These are phyloP conservation scores for Yamadazyma dushanensis DNA, from an alignment of 1,139 yeast genomes.

Conservation along the genomic window DNA sequence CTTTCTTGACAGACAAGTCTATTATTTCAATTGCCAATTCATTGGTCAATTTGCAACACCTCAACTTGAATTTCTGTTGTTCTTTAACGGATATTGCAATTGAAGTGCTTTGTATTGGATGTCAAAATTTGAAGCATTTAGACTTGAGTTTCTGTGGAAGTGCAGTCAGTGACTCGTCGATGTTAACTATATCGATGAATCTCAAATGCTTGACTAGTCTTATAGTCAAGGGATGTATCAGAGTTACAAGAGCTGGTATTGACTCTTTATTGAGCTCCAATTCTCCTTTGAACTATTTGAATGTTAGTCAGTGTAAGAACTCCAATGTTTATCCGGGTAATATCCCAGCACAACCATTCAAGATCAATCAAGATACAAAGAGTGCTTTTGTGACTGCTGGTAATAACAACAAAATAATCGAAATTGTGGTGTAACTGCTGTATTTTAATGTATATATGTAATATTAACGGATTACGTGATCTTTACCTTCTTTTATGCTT, in stretches of 20 bases:
- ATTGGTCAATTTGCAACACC: constrained; percentile 54
- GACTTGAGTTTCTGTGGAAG: constrained; percentile 76
- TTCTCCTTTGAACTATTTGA: constrained; percentile 51
- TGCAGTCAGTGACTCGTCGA: constrained; percentile 72
- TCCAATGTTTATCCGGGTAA: constrained; percentile 59
- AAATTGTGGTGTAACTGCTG: constrained; percentile 41
- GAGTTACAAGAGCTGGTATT: constrained; percentile 75
- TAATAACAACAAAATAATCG: constrained; percentile 53
- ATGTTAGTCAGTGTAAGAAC: constrained; percentile 69
- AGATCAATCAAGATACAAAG: constrained; percentile 50
- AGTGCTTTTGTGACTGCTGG: constrained; percentile 62
- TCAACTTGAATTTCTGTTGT: constrained; percentile 74
- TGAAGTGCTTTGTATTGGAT: constrained; percentile 64
- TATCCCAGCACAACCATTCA: constrained; percentile 54
- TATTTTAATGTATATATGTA: constrained; percentile 7
- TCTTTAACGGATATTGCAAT: constrained; percentile 68
- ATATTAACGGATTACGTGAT: not conserved
- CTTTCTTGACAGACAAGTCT: constrained; percentile 67
- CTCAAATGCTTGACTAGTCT: constrained; percentile 48
- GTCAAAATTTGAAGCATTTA: constrained; percentile 52
- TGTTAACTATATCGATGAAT: constrained; percentile 61
- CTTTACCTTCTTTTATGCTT: constrained; percentile 1
- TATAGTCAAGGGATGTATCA: constrained; percentile 64
- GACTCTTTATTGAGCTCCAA: constrained; percentile 63
- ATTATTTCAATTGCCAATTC: constrained; percentile 62